Evolutionary conservation across 2,329 filamentous ascomycete genomes (phyloP), one percentile per base, ranked within the genome.

Genomic region (Nigrograna mackinnonii): DNA sequence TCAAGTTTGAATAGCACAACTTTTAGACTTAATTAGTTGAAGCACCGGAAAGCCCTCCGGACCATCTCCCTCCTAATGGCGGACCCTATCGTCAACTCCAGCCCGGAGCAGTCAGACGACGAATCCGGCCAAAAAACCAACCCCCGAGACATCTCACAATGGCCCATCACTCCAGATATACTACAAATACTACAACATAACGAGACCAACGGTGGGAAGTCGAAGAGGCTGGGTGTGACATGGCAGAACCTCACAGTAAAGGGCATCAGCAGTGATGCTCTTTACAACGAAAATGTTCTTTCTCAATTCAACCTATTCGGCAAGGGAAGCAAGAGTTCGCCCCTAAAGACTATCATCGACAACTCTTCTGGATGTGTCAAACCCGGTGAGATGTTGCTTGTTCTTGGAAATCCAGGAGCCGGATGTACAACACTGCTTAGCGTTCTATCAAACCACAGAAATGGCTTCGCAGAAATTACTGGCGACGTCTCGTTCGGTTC

Each of bases 241-340:
- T 91, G 85, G 74, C 86, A 85, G 64, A 77, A 87, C 52, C 71
- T 91, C 37, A 89, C 80, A 0, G 87, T 91, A 14, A 83, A 85
- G 62, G 87, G 87, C n/a, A 70, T 83, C 6, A 80, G 81, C 79
- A 20, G 82, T 79, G 2, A 75, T 82, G 1, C 80, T 79, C 1
- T 85, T 84, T 52, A 91, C 3, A 90, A 88, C 60, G 76, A 74
- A 17, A 69, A 60, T 13, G 49, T 87, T 5, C 53, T 89, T 17
- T 73, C 70, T 30, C 62, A 71, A 12, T 82, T 79, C 46, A 61
- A 41, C 78, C 78, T 4, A 57, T 66, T 32, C 69, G 79, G 9
- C 67, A 65, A 20, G 65, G 78, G 42, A 69, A 73, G 24, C 67
- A 71, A 47, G 64, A 71, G 77, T 70, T 4, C 70, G 71, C 17